Base-by-base conservation (phyloP, 2,329 filamentous ascomycete species). In the Lecanicillium sp. region DNA sequence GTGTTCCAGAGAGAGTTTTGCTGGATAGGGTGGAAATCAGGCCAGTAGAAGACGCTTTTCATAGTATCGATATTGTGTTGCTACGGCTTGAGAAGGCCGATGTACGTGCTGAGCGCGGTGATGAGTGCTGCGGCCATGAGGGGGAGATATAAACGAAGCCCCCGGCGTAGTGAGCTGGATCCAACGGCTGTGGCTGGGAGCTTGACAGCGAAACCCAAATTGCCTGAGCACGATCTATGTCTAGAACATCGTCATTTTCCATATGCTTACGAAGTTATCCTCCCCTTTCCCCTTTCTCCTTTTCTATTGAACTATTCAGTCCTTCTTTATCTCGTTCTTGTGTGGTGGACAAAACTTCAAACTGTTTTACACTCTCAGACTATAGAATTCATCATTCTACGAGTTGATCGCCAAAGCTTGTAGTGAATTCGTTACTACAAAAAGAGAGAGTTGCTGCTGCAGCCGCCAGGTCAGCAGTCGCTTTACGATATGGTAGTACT, bases 1-100 rank as follows among this genome's bases (percentile, higher is more conserved):
- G 33, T 33, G 2, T 3, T 34, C n/a, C 19, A 28, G 17, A 37
- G 39, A 14, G 34, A 29, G 1, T 9, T 15, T 4, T 36, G 11
- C 10, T 29, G 34, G n/a, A 18, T 22, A 22, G 34, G 34, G 25
- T 41, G 39, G 14, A 37, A 37, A 25, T 41, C 34, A 14, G 34
- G 29, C 29, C 34, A 37, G 34, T 22, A 17, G 18, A 41, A 37
- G 11, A 37, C 10, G 29, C 15, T 25, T 3, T 37, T 13, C 9
- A 33, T 12, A 17, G 15, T 18, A 7, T 41, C 29, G 7, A 41
- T 5, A 28, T 37, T 37, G 29, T 13, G 17, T 3, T 34, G 34
- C 7, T 33, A 18, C 1, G 39, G 39, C 34, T 37, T 34, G 12
- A 41, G 34, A 11, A 20, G 25, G 34, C 39, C 39, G 3, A 15